Base-by-base conservation (phyloP, 768 basidiomycete species). In the Lactifluus subvellereus region DNA sequence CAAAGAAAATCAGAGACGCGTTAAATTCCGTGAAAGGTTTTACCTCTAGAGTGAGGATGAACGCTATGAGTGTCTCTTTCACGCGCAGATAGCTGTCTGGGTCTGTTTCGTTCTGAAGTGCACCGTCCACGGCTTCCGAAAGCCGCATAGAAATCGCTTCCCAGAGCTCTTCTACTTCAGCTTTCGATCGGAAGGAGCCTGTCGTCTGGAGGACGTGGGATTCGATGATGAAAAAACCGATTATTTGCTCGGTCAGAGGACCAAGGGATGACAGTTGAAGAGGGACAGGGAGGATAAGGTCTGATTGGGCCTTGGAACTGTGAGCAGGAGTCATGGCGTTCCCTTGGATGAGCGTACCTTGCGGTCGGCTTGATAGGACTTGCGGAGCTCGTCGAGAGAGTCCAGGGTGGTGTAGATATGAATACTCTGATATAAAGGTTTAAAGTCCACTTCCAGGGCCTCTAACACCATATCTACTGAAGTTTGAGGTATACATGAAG, bases 151-250 rank as follows among this genome's bases (percentile, higher is more conserved):
- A 83, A 60, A 98, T 83, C 13, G 84, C 85, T 66, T 96, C 91
- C 96, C 96, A 98, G 10, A 99, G 82, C 60, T 95, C 94, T 67
- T 98, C 94, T 2, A 98, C 88, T 67, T 98, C 94, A 50, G 86
- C 81, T 67, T 88, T 82, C 16, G 89, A 91, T n/a, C 97, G 85
- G 76, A 99, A 99, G 38, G 82, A 84, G 18, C 87, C 86, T 10
- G 94, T 92, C 0, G 92, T 92, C 67, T 88, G 85, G 7, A 98
- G 81, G 0, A 99, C 94, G 71, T 96, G 88, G 1, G 84, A 87
- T 75, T 99, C 97, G 67, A 98, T 87, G 61, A 99, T 94, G 76
- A 98, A 99, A 75, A 97, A 99, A 0, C 97, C 97, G 42, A 94
- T 89, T 66, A 98, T 91, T 74, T 98, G 93, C 72, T 96, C 89